Conservation (phyloP, 2,329 filamentous ascomycete genomes). For the Emericellopsis cladophorae region DNA sequence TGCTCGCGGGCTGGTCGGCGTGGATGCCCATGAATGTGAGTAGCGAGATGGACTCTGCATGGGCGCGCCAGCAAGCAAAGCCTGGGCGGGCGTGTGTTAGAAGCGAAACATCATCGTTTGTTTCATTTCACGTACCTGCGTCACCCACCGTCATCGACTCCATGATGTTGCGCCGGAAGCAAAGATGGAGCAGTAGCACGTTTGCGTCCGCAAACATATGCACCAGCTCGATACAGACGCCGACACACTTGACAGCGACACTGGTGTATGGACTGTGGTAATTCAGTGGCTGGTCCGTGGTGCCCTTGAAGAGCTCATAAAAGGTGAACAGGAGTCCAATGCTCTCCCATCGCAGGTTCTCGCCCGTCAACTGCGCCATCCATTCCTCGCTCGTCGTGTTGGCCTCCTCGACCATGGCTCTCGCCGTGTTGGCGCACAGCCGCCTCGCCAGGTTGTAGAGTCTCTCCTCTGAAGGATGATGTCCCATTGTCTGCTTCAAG, state of each 20-base stretch:
- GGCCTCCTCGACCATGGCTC: conserved; percentile 17
- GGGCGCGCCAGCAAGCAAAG: conserved; percentile 16
- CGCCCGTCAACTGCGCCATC: conserved; percentile 23
- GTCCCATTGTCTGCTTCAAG: conserved; percentile 18
- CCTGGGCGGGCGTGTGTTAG: conserved; percentile 6
- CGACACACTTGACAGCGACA: conserved; percentile 9
- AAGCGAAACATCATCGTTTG: too few relatives aligned
- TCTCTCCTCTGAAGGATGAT: conserved; percentile 9
- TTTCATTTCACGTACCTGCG: conserved; percentile 13
- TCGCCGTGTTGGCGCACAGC: conserved; percentile 23
- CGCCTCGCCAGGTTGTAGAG: conserved; percentile 21
- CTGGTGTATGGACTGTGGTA: neutral
- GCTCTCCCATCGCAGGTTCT: conserved; percentile 28
- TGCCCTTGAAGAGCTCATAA: neutral
- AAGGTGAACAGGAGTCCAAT: conserved; percentile 21
- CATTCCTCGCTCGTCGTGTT: conserved; percentile 20
- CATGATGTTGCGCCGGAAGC: conserved; percentile 14
- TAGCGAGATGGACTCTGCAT: conserved; percentile 17
- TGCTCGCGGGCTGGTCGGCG: conserved; percentile 8
- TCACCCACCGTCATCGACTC: conserved; percentile 20
- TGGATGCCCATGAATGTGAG: conserved; percentile 15
- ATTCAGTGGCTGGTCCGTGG: too few relatives aligned
- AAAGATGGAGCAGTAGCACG: conserved; percentile 17
- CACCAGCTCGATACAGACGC: conserved; percentile 15
- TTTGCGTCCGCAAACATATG: conserved; percentile 12